Base-by-base conservation (phyloP, 1,284 basidiomycete genomes). In the Cryptococcus deneoformans region DNA sequence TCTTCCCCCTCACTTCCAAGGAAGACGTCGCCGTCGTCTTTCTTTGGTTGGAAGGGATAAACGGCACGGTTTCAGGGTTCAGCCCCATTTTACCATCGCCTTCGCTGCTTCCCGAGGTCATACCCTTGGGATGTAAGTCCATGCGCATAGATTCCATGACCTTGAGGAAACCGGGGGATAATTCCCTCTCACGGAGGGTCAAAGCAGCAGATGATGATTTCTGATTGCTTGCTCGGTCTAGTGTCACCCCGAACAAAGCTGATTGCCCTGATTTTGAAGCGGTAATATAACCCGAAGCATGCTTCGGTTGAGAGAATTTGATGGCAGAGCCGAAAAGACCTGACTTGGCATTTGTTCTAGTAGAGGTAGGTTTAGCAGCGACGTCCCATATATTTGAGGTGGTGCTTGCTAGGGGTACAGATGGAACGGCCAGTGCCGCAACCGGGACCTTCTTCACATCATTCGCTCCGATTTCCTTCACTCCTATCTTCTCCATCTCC, bases 51-150 rank as follows among this genome's bases (percentile, higher is more conserved):
- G 61, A 80, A 54, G 87, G 87, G n/a, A 89, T 79, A 63, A 85
- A 89, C 6, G 87, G 83, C 6, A 89, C 82, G 72, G 89, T 86
- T 48, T 84, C 81, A 53, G 56, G 56, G 38, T 50, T 49, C 5
- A 61, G 12, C 44, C 5, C 29, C 24, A 44, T 6, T 66, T 2
- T 58, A n/a, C 40, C 9, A 12, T 44, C 42, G 6, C 20, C 40
- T 52, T 45, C 24, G n/a, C 34, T 38, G 16, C 40, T 44, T 8
- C 34, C 38, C 60, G 58, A 38, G 45, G 53, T 52, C 20, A 20
- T 20, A 20, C 20, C 20, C 2, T 20, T 20, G 8, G 54, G 53
- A 44, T 53, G 37, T 11, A 66, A 46, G 10, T 53, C 60, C 9
- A 46, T 43, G 36, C 63, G 61, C 7, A 70, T 67, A 5, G 52